Base-by-base conservation (phyloP, 1,284 basidiomycete species). In the Marasmius fiardii region DNA sequence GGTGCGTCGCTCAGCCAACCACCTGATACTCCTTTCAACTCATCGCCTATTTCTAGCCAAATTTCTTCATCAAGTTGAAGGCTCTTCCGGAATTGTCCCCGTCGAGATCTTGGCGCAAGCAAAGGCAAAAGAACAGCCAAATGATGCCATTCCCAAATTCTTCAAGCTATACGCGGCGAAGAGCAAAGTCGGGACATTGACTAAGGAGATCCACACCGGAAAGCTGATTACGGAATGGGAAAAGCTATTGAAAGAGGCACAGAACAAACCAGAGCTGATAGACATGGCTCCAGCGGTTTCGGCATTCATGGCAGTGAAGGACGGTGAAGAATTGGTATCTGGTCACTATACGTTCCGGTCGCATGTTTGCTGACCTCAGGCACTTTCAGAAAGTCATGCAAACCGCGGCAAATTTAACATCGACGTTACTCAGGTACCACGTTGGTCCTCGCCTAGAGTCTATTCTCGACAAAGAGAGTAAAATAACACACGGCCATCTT, bases 391-490 rank as follows among this genome's bases (percentile, higher is more conserved):
- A 89, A 89, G 77, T 78, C 59, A 81, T 86, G 26, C 82, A 88
- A 60, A 85, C 75, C 1, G 92, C 95, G 11, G 82, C 91, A 3
- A 83, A 80, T 59, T 76, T 98, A 56, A 93, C 93, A 1, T 93
- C 92, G 7, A 94, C 93, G 0, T 77, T 97, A 20, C 83, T 98
- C 65, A 81, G 85, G 54, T 80, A 94, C 65, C 91, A 98, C 70
- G 89, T 96, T 55, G 90, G 92, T 43, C 79, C 88, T 41, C 96
- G 93, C 71, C 82, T 98, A 65, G 92, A 95, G 69, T 85, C 85
- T 3, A 93, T 97, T 65, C 81, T 98, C 41, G 96, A 99, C 72
- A 86, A 88, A 60, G 93, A 94, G 67, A 87, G 91, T 44, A 92
- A 92, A 68, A 90, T 97, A 51, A 83, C 92, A 0, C 96, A 98